Percentiles rank a stretch among this genome's conserved stretches.
Conservation (phyloP, 169 alveolate species). For the Plasmodium billcollinsi region DNA sequence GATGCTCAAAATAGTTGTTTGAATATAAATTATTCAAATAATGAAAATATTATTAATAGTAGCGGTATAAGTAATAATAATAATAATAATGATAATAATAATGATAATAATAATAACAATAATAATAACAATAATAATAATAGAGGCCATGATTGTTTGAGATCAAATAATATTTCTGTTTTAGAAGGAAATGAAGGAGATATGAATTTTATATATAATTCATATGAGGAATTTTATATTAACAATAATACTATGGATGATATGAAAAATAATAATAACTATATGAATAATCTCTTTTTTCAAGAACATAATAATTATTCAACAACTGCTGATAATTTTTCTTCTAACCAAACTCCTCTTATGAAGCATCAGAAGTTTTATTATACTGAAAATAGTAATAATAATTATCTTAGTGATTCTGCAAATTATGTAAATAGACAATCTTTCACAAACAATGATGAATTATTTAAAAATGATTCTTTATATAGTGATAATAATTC, state of each 20-base stretch:
- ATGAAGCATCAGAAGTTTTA: conserved; percentile 23
- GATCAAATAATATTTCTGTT: neutral
- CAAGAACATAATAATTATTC: conserved; percentile 45
- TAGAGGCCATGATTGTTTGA: neutral
- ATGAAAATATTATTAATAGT: neutral
- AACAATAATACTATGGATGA: conserved; percentile 29
- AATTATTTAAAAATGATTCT: conserved; percentile 20
- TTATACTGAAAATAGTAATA: conserved; percentile 31
- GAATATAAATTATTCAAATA: conserved; percentile 4
- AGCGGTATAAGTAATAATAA: neutral
- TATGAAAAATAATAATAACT: conserved; percentile 22
- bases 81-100: neutral
- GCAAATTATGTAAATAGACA: conserved; percentile 24
- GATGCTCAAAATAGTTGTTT: neutral
- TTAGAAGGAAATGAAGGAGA: conserved; percentile 38
- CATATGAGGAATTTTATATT: conserved; percentile 32
- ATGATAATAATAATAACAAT: neutral
- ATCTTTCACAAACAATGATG: conserved; percentile 10
- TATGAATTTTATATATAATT: conserved; percentile 26
- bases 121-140: conserved; percentile 5
- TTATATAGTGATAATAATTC: conserved; percentile 27
- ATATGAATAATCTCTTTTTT: conserved; percentile 29
- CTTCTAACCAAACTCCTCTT: conserved; percentile 31
- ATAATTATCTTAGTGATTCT: conserved; percentile 37
- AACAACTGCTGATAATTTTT: conserved; percentile 28